Evolutionary conservation across 1,284 basidiomycete genomes (phyloP), one percentile per base, ranked within the genome.

Genomic region (Pseudozyma pruni): DNA sequence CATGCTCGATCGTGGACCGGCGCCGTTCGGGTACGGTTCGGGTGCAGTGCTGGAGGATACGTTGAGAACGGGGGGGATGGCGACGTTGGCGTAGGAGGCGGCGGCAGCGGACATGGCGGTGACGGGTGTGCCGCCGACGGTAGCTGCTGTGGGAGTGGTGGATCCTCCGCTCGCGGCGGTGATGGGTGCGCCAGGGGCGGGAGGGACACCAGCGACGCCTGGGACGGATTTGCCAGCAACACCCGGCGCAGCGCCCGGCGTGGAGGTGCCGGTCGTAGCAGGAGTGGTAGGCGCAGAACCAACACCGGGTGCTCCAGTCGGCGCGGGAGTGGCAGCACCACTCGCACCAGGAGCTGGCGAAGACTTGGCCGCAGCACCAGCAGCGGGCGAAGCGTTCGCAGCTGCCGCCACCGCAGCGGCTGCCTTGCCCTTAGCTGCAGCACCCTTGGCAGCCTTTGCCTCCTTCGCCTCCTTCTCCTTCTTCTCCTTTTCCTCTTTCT

Each of bases 1-100:
- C 31, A 82, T 61, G 6, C 68, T 73, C 2, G 79, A 66, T 2
- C 79, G 61, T 8, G 80, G 75, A 0, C 80, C 79, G 16, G 62
- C 35, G 0, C 56, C 32, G 32, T 74, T 80, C 8, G 80, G 80
- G 44, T 60, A 81, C 0, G 77, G 61, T 46, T 82, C 76, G 0
- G 79, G 79, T 10, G 55, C 55, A 2, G 27, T 56, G 8, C 27
- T 51, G 0, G 56, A 35, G 2, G 53, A 46, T 9, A 78, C 66
- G 41, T 76, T 74, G 46, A 76, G 64, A 7, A 44, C 47, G 11
- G 72, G 57, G 0, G 74, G 69, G 27, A 75, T 76, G 9, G 45
- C 58, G 6, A 43, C 54, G 27, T 66, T 57, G 17, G 57, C 51
- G 33, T 69, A 74, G 2, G 67, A 53, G 1, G 66, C 50, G 2